These are phyloP conservation scores for Aphanomyces euteiches DNA, from an alignment of 352 stramenopile genomes.

Conservation along the genomic window DNA sequence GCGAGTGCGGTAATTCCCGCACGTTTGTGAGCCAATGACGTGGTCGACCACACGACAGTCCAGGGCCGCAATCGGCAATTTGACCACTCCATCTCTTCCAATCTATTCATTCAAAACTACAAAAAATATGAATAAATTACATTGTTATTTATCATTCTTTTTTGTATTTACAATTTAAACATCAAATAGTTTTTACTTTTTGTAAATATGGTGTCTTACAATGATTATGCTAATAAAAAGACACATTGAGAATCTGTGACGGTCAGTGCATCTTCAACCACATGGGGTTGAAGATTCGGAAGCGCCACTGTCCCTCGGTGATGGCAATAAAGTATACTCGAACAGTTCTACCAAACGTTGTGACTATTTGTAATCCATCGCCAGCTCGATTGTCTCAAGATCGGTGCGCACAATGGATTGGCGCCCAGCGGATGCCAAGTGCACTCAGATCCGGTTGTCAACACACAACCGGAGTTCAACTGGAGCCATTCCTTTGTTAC, in stretches of 20 bases:
- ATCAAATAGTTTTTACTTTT: no score
- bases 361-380: conserved; percentile 11
- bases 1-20: no score
- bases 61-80: no score
- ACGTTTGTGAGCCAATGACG: no score
- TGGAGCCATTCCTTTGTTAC: not conserved
- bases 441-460: not conserved
- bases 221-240: no score
- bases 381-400: conserved; percentile 5
- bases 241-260: conserved; percentile 7
- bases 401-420: not conserved
- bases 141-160: no score
- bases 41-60: no score
- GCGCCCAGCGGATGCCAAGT: not conserved
- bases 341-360: not conserved
- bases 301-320: not conserved
- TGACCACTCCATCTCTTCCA: no score
- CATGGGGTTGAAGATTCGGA: not conserved
- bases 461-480: not conserved
- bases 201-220: no score
- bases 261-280: not conserved
- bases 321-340: not conserved
- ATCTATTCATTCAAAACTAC: no score
- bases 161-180: no score
- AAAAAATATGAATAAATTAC: no score